Conservation (phyloP, 176 grass and related monocot species). For the Oryza australiensis region DNA sequence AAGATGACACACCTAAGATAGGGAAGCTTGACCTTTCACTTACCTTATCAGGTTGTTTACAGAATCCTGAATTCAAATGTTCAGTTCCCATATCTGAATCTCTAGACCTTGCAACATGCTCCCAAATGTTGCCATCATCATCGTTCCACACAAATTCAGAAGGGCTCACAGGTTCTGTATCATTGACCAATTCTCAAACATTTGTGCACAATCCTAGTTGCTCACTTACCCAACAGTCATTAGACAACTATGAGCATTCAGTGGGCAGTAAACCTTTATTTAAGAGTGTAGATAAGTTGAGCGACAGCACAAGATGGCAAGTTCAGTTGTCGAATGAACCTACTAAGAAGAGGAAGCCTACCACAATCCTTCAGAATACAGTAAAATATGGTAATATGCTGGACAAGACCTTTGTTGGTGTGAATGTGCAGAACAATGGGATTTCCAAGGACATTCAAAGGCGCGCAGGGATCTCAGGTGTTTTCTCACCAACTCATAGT, state of each 20-base stretch:
- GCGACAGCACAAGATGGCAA: conserved; percentile 52
- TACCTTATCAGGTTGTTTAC: conserved; percentile 64
- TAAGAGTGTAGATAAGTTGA: conserved; percentile 54
- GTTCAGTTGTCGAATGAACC: conserved; percentile 49
- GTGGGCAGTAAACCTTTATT: conserved; percentile 73
- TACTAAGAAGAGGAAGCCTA: conserved; percentile 44
- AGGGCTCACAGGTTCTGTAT: conserved; percentile 57
- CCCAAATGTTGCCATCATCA: conserved; percentile 53
- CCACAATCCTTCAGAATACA: conserved; percentile 48
- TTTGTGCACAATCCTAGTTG: conserved; percentile 75
- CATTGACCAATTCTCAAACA: conserved; percentile 55
- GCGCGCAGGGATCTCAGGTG: conserved; percentile 19
- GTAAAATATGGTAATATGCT: conserved; percentile 56
- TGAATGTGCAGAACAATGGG: conserved; percentile 40
- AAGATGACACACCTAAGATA: conserved; percentile 48
- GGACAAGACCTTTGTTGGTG: conserved; percentile 46
- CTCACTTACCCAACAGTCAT: conserved; percentile 68
- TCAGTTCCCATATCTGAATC: conserved; percentile 40
- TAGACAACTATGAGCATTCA: conserved; percentile 71
- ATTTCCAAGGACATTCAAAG: conserved; percentile 27
- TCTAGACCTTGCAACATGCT: conserved; percentile 35
- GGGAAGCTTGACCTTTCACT: conserved; percentile 87
- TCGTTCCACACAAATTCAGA: conserved; percentile 58
- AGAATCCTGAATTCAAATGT: conserved; percentile 46
- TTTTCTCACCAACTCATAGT: conserved; percentile 42